Percentiles rank a stretch among this genome's conserved stretches.
Conservation (phyloP, 1,284 basidiomycete species). For the Clitocybe nebularis region DNA sequence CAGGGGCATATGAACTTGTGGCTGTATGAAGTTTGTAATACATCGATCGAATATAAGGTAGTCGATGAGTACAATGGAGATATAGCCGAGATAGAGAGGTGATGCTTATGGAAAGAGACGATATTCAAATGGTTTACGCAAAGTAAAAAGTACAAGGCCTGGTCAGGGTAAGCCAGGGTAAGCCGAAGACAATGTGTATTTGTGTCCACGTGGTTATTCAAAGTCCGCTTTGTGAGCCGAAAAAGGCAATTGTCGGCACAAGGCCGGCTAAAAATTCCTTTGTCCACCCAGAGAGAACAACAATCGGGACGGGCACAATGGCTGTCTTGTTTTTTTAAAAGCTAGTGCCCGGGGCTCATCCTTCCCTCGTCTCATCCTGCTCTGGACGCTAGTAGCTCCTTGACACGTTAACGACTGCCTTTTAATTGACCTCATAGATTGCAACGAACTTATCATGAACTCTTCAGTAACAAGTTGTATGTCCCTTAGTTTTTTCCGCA, state of each 20-base stretch:
- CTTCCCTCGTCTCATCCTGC: not conserved
- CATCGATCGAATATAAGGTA: too few species aligned
- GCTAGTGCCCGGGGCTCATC: not conserved
- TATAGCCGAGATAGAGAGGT: too few species aligned
- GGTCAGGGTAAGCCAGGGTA: not conserved
- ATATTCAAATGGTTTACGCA: too few species aligned
- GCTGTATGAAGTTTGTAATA: too few species aligned
- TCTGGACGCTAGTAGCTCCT: too few species aligned
- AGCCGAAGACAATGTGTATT: not conserved
- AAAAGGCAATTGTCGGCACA: not conserved
- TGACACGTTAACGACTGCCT: not conserved
- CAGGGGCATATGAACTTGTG: too few species aligned
- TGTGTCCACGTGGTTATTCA: not conserved
- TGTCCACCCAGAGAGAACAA: slow-evolving; percentile 1
- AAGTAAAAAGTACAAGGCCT: not conserved
- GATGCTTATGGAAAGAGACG: too few species aligned
- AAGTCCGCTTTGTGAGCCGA: not conserved
- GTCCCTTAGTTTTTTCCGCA: not conserved
- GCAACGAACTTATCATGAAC: slow-evolving; percentile 1
- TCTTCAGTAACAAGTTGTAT: slow-evolving; percentile 1
- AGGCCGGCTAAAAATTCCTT: not conserved
- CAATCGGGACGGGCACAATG: not conserved
- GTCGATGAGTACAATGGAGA: too few species aligned
- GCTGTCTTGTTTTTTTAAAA: slow-evolving; percentile 1
- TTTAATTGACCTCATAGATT: not conserved